Evolutionary conservation across 2,329 filamentous ascomycete species (phyloP), one percentile per base, ranked within the genome.

Genomic region (Pleoardoris graminearum): DNA sequence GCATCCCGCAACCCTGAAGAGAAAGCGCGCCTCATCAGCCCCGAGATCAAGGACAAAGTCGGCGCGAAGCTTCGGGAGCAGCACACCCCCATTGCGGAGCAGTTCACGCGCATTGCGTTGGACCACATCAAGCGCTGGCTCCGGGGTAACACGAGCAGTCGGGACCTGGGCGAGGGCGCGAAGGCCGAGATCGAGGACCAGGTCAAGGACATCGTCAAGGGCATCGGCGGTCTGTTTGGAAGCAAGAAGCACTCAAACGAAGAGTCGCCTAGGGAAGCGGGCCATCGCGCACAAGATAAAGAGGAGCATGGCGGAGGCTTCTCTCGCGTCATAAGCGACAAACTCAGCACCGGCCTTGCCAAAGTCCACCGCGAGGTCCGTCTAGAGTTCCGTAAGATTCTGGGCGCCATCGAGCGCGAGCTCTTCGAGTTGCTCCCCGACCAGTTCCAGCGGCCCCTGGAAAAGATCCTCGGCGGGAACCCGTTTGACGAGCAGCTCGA

Each of bases 41-140:
- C 66, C 4, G 66, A 68, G 38, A 68, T 68, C 53, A 68, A 66
- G 42, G 53, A 66, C 33, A 57, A 58, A 35, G 63, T 68, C 3
- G 65, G 57, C 4, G 62, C 60, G 8, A 68, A 67, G 49, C 50
- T 68, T 23, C 60, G 65, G 7, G 52, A 47, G n/a, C 65, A 67
- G 36, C 66, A 67, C 50, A 53, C 63, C 19, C 33, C 60, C 7
- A 65, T 68, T 37, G 64, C 66, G 8, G 66, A 67, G 30, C 66
- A 68, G 8, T 68, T 68, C 43, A 68, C 66, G 5, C 59, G 55
- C 1, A 65, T 68, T 19, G 66, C 66, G 0, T 48, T 68, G 7
- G 66, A 67, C 7, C 66, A 68, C 42, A 65, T 68, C 54, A 68
- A 68, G 51, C 65, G 66, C 42, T 68, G 66, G 66, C 54, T 68